Evolutionary conservation across 2,329 filamentous ascomycete genomes (phyloP), one percentile per base, ranked within the genome.

Genomic region (Trichoderma endophyticum): DNA sequence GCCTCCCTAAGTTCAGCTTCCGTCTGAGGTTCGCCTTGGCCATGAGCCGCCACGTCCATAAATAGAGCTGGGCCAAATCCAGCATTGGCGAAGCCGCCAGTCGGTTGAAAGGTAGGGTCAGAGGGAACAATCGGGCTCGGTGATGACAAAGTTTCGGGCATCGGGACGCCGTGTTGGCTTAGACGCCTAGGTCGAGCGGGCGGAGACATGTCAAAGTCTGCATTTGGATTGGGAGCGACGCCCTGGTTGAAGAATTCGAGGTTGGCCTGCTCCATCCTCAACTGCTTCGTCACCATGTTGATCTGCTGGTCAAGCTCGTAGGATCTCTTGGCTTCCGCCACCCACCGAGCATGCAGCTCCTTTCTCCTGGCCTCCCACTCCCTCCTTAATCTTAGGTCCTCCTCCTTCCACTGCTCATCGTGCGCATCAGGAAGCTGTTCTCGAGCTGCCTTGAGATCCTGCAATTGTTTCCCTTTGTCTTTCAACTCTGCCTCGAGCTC

Each of bases 401-500:
- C 83, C 67, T 86, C 84, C 67, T 84, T 83, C 85, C 84, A 86
- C 73, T 85, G 86, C 15, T 89, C 87, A 48, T 90, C 89, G 71
- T 90, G 86, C n/a, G 84, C 87, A 18, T 87, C 90, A 2, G 88
- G 87, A 14, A 89, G 85, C 71, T 86, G 88, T 79, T 91, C 91
- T 64, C 90, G 84, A 74, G 91, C 88, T 72, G 91, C 89, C 78
- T 96, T 93, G 30, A 94, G 85, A 66, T 90, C 87, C 78, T 93
- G 93, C 75, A 95, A 88, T 74, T 91, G 88, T 70, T 91, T 92
- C 73, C 82, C 82, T 74, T 84, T 84, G 70, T 92, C 87, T 75
- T 90, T 91, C 32, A 96, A 86, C 73, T 93, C 91, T 9, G 92
- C 87, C 79, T 96, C 93, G 65, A 95, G 83, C 39, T 85, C 84